Percentiles rank a stretch among this genome's conserved stretches.
Evolutionary conservation across 139 green algal genomes (phyloP).

Genomic region (Volvox reticuliferus): DNA sequence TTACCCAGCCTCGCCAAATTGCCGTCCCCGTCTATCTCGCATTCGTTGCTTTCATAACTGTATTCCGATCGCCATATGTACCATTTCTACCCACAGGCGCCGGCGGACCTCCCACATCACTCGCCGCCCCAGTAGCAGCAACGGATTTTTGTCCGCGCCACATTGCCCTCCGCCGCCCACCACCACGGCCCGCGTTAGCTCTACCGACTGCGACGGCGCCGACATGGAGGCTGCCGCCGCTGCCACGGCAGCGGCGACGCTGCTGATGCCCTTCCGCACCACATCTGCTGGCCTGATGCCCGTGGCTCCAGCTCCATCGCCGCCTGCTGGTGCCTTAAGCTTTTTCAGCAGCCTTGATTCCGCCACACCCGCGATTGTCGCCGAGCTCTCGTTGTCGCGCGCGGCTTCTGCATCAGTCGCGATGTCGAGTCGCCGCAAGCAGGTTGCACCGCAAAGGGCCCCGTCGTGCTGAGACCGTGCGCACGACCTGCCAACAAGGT

Average conservation of each 20-base stretch:
- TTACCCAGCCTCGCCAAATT: too few relatives aligned
- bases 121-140: neutral
- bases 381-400: neutral
- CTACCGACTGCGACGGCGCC: neutral
- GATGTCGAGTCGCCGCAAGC: conserved; percentile 18
- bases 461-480: neutral
- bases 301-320: neutral
- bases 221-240: neutral
- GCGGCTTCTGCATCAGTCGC: neutral
- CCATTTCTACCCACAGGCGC: conserved; percentile 3
- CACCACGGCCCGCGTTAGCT: neutral
- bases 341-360: neutral
- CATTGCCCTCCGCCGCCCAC: neutral
- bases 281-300: neutral
- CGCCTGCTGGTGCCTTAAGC: neutral
- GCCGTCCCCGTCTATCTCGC: too few relatives aligned
- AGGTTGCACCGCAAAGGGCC: neutral
- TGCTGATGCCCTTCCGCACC: conserved; percentile 13
- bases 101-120: neutral
- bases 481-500: neutral
- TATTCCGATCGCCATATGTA: neutral
- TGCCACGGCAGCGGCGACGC: neutral
- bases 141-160: neutral
- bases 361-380: neutral
- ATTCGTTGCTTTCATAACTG: neutral